Percentiles rank a stretch among this genome's conserved stretches.
Evolutionary conservation across 2,329 filamentous ascomycete species (phyloP).

Genomic region (Neocucurbitaria cava): DNA sequence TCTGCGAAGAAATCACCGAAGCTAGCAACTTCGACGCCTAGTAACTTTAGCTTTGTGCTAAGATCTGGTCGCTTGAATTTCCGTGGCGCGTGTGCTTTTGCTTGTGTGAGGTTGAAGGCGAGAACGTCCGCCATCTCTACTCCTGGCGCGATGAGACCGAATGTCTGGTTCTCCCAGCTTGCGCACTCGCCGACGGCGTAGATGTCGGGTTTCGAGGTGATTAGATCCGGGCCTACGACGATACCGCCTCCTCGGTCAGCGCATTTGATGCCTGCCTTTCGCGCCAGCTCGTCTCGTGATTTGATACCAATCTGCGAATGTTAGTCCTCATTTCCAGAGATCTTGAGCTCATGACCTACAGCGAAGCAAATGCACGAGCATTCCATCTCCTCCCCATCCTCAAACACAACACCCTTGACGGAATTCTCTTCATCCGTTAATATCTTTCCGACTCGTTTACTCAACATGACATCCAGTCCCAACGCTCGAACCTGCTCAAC

Average conservation of each 20-base stretch:
- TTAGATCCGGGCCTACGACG: constrained; percentile 70
- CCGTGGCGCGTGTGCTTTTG: constrained; percentile 72
- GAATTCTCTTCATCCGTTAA: constrained; percentile 70
- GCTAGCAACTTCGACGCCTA: constrained; percentile 89
- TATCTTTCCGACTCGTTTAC: constrained; percentile 76
- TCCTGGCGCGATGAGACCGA: constrained; percentile 86
- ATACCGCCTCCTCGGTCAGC: constrained; percentile 78
- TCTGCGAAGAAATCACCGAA: constrained; percentile 96
- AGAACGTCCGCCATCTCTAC: constrained; percentile 93
- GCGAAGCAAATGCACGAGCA: constrained; percentile 89
- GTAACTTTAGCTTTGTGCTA: constrained; percentile 88
- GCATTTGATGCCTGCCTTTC: constrained; percentile 72
- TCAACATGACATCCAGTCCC: constrained; percentile 80
- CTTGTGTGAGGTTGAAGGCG: constrained; percentile 88
- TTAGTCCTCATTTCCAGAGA: constrained; percentile 8
- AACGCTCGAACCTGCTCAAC: constrained; percentile 80
- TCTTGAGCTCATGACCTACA: constrained; percentile 44
- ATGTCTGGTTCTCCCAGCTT: constrained; percentile 86
- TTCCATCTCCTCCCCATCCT: constrained; percentile 78
- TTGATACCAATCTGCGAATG: constrained; percentile 73
- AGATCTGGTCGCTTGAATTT: constrained; percentile 83
- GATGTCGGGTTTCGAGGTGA: constrained; percentile 74
- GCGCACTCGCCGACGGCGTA: constrained; percentile 93
- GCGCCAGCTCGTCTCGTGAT: constrained; percentile 78
- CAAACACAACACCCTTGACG: constrained; percentile 77